Evolutionary conservation across 1,284 basidiomycete genomes (phyloP).

Genomic region (Somion occarium): DNA sequence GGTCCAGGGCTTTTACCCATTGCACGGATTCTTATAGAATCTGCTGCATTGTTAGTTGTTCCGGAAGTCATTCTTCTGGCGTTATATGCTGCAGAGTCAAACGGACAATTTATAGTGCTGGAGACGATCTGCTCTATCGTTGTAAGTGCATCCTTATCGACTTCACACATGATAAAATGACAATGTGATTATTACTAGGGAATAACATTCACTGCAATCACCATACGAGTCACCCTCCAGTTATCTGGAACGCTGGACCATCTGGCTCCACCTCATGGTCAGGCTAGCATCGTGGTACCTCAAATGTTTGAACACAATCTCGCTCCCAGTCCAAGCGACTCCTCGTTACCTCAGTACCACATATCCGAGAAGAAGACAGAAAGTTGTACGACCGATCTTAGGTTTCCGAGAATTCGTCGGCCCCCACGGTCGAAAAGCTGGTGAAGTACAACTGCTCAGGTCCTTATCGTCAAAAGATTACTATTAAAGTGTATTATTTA

Average conservation of each 20-base stretch:
- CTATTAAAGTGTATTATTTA: too few species aligned
- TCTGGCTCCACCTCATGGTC: neutral
- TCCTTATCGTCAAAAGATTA: too few species aligned
- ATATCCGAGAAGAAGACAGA: too few species aligned
- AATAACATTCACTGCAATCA: neutral
- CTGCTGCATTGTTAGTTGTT: neutral
- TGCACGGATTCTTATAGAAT: neutral
- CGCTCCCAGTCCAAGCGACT: too few species aligned
- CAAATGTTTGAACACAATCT: too few species aligned
- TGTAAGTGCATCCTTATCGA: neutral
- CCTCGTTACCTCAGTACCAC: too few species aligned
- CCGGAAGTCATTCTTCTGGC: neutral
- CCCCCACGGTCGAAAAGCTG: too few species aligned
- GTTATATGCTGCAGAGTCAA: neutral
- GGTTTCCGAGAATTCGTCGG: too few species aligned
- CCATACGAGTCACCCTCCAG: neutral
- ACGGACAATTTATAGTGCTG: slow-evolving; percentile 1
- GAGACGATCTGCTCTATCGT: neutral
- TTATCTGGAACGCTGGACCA: neutral
- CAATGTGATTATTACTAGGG: neutral
- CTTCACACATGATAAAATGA: too few species aligned
- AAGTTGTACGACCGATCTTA: too few species aligned
- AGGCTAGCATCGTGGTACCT: too few species aligned
- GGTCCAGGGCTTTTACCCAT: neutral
- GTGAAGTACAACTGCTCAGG: too few species aligned